Evolutionary conservation across 2,329 filamentous ascomycete genomes (phyloP), one percentile per base, ranked within the genome.

Genomic region (Paramyrothecium roridum): DNA sequence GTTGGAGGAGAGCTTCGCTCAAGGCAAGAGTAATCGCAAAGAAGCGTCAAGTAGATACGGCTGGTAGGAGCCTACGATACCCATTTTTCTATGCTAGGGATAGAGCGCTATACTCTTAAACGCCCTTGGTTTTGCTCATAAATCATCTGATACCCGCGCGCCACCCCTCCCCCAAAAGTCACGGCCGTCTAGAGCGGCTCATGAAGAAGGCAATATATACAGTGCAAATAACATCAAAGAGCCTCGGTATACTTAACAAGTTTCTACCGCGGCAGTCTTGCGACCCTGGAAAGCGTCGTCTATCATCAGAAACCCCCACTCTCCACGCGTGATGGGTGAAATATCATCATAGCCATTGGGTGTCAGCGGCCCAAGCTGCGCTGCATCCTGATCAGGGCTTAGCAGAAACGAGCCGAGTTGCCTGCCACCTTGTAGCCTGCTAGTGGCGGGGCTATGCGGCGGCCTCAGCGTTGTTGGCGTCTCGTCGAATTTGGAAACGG

Each of bases 1-100:
- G 2, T 76, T 97, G 61, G 92, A 97, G 73, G 93, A 98, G 67
- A 93, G 90, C 69, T 97, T 96, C 76, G 91, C 91, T 20, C 79
- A 87, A 62, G 90, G 91, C 7, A 87, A 84, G 75, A 84, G 82
- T 64, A 95, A 93, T 66, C 87, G 90, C 71, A 87, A 84, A 64
- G 92, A 96, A 69, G 91, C 91, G 20, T 90, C 89, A 3, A 86
- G 84, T 56, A 85, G 84, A 64, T 97, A 97, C 75, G 93, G 93
- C 6, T 97, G 91, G 90, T 76, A 72, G 60, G 17, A 53, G n/a
- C 17, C 45, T 48, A 60, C 59, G 63, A 65, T 65, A 65, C 64
- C 64, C 63, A 55, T 50, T 43, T 43, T 43, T 17, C n/a, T 43
- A 43, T 43, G 37, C 37, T 43, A 43, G 16, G n/a, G 60, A 58